These are phyloP conservation scores for Acanthamoeba culbertsoni DNA, from an alignment of 208 protist genomes.

Conservation along the genomic window DNA sequence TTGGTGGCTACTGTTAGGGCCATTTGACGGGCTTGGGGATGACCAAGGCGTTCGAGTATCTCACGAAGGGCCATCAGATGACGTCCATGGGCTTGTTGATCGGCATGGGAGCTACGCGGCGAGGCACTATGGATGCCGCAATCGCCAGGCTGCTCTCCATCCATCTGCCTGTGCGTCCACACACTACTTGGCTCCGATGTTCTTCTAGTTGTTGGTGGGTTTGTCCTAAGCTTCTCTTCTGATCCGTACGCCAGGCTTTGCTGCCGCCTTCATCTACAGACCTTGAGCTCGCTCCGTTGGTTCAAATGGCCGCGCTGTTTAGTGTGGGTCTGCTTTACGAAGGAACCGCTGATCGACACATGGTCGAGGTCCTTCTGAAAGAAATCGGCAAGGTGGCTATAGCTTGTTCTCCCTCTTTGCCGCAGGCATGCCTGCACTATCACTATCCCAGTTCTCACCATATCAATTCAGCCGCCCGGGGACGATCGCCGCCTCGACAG, in stretches of 20 bases:
- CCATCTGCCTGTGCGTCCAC: slow-evolving; percentile 84
- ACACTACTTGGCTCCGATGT: no score
- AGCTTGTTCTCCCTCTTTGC: background rate
- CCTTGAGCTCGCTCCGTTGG: slow-evolving; percentile 75
- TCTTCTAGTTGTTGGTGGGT: background rate
- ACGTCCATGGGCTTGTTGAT: slow-evolving; percentile 84
- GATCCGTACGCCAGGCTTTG: background rate
- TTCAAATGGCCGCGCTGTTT: slow-evolving; percentile 83
- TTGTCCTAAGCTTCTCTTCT: background rate
- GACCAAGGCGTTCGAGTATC: slow-evolving; percentile 83
- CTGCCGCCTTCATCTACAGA: slow-evolving; percentile 78
- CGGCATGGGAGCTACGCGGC: slow-evolving; percentile 78
- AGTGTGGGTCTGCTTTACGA: slow-evolving; percentile 87
- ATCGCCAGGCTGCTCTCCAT: slow-evolving; percentile 83
- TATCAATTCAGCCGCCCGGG: slow-evolving; percentile 59
- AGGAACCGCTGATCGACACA: slow-evolving; percentile 74
- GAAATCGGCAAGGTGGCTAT: slow-evolving; percentile 79
- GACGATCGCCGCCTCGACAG: slow-evolving; percentile 65
- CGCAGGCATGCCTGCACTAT: background rate
- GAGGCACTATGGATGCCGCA: slow-evolving; percentile 78
- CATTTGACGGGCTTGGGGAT: slow-evolving; percentile 78
- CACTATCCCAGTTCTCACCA: background rate
- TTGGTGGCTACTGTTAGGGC: slow-evolving; percentile 52
- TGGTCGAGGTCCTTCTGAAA: slow-evolving; percentile 82
- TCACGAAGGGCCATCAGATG: slow-evolving; percentile 77